phyloP scores from a whole-genome alignment of 2,329 filamentous ascomycete genomes.

The Lecanosticta acicola region DNA sequence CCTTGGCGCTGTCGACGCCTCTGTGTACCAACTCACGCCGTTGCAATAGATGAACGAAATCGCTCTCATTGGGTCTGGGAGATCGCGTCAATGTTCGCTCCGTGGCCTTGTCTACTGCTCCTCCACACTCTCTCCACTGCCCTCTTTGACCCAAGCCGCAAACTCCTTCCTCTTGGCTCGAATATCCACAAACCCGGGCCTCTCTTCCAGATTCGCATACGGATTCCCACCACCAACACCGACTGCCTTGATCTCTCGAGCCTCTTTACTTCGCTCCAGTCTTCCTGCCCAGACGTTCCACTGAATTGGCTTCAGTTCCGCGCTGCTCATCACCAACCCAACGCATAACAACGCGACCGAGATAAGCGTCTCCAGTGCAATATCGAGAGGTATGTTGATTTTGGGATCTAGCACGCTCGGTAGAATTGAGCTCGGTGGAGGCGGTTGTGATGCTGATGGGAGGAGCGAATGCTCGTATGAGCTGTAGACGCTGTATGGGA shows the following conservation, averaged over 20 bases:
- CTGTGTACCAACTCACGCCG: too few species aligned
- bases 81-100: too few species aligned
- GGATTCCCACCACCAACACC: constrained; percentile 74
- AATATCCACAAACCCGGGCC: constrained; percentile 83
- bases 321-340: constrained; percentile 73
- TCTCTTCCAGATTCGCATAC: constrained; percentile 70
- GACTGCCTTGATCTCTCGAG: constrained; percentile 52
- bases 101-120: too few species aligned
- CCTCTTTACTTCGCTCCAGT: constrained; percentile 63
- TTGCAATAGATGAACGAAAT: background rate
- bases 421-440: constrained; percentile 24
- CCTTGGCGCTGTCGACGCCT: too few species aligned
- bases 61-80: too few species aligned
- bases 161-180: constrained; percentile 71
- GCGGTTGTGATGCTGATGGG: constrained; percentile 43
- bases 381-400: constrained; percentile 67
- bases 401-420: constrained; percentile 33
- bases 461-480: constrained; percentile 85
- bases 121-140: background rate
- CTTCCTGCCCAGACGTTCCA: constrained; percentile 78
- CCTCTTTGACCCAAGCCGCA: constrained; percentile 60
- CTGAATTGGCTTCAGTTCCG: constrained; percentile 75
- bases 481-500: constrained; percentile 73
- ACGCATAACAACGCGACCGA: constrained; percentile 75
- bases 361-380: constrained; percentile 76